These are phyloP conservation scores for Rhododendron vialii DNA, from an alignment of 148 eudicot genomes.

Conservation along the genomic window DNA sequence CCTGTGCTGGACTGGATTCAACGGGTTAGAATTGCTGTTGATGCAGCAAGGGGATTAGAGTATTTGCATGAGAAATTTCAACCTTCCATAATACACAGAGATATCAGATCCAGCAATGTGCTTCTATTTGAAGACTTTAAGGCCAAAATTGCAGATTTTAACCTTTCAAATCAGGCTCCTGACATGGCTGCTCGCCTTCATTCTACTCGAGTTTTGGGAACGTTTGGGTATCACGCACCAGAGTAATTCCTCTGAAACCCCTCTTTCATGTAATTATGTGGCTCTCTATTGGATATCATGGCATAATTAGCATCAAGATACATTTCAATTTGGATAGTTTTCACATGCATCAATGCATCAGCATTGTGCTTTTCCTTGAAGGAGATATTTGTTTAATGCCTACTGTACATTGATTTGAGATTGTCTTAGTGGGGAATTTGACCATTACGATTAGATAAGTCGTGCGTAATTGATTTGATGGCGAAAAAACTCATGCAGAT, in stretches of 20 bases:
- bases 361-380: background rate
- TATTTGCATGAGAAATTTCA: constrained; percentile 80
- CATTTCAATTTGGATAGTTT: background rate
- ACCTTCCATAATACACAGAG: constrained; percentile 66
- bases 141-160: constrained; percentile 86
- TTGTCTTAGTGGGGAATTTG: background rate
- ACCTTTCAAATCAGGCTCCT: constrained; percentile 80
- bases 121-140: constrained; percentile 70
- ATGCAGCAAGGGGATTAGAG: constrained; percentile 80
- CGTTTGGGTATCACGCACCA: constrained; percentile 93
- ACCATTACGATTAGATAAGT: background rate
- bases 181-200: constrained; percentile 93
- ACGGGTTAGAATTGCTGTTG: constrained; percentile 80
- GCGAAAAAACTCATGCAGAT: constrained; percentile 34
- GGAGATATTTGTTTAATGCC: background rate
- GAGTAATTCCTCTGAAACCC: constrained; percentile 43
- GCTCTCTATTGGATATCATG: background rate
- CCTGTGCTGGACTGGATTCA: constrained; percentile 76
- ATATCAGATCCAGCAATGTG: constrained; percentile 83
- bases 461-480: background rate
- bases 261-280: background rate
- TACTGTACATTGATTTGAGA: background rate
- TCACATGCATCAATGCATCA: background rate
- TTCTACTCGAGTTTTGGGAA: constrained; percentile 81
- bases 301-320: background rate